Evolutionary conservation across 345 rosid species (phyloP).

Genomic region (Psidium friedrichsthalianum): DNA sequence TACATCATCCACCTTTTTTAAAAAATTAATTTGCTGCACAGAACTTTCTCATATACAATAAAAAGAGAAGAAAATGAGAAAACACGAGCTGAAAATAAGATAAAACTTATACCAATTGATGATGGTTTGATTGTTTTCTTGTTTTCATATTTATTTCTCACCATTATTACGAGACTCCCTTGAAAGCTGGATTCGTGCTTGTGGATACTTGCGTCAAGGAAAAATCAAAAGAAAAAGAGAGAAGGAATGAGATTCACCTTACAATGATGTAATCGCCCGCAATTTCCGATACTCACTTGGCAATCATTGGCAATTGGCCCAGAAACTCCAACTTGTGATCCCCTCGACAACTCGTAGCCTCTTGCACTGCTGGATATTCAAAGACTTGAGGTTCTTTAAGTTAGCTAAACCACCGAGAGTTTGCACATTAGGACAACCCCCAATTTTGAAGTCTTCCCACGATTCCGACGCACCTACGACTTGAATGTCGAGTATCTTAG

Average conservation of each 20-base stretch:
- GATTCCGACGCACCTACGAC: not conserved
- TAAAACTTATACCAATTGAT: too few species aligned
- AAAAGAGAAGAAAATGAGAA: too few species aligned
- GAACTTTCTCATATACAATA: too few species aligned
- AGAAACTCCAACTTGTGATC: not conserved
- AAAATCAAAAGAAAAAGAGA: too few species aligned
- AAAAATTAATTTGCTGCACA: too few species aligned
- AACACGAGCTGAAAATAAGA: too few species aligned
- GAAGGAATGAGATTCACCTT: not conserved
- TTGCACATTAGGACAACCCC: rapidly evolving
- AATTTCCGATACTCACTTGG: rapidly evolving
- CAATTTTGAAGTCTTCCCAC: rapidly evolving
- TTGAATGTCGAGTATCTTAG: not conserved
- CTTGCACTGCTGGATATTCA: rapidly evolving
- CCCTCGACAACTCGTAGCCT: not conserved
- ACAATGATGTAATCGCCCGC: not conserved
- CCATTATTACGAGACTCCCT: too few species aligned
- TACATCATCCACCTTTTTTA: too few species aligned
- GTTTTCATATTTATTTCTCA: too few species aligned
- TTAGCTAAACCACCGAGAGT: not conserved
- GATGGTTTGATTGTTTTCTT: too few species aligned
- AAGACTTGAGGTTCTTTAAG: not conserved
- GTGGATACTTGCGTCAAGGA: too few species aligned
- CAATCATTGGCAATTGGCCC: rapidly evolving
- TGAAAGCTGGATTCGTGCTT: too few species aligned